phyloP scores from a whole-genome alignment of 495 filamentous ascomycete genomes.

The Tuber aestivum region DNA sequence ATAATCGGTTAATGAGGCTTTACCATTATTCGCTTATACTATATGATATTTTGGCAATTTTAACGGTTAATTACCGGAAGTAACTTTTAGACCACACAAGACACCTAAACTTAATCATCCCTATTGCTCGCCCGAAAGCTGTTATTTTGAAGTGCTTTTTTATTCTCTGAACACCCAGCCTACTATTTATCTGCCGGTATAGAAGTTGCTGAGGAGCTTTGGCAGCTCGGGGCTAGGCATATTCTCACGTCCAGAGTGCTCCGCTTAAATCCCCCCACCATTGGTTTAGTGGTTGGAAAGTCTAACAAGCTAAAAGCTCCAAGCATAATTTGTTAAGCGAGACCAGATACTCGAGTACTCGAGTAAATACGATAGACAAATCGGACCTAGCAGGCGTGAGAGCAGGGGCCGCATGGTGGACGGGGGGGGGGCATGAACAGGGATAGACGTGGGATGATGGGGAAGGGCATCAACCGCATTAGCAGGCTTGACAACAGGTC shows the following conservation, averaged over 20 bases:
- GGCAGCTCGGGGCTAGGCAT: background rate
- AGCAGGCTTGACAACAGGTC: constrained; percentile 15
- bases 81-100: background rate
- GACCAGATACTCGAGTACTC: too few relatives aligned
- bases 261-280: background rate
- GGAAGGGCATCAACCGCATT: constrained; percentile 27
- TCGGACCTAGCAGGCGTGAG: background rate
- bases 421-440: background rate
- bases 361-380: background rate
- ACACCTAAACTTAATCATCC: background rate
- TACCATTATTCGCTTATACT: background rate
- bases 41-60: background rate
- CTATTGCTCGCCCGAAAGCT: background rate
- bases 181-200: too few relatives aligned
- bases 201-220: background rate
- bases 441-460: constrained; percentile 10
- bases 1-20: background rate
- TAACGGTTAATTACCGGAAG: background rate
- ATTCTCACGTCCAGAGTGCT: background rate
- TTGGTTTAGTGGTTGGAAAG: background rate
- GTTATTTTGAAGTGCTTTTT: background rate
- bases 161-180: background rate
- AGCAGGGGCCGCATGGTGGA: constrained; percentile 35
- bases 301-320: background rate
- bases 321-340: constrained; percentile 11